Evolutionary conservation across 305 asterid genomes (phyloP), one percentile per base, ranked within the genome.

Genomic region (Fraxinus dipetala): DNA sequence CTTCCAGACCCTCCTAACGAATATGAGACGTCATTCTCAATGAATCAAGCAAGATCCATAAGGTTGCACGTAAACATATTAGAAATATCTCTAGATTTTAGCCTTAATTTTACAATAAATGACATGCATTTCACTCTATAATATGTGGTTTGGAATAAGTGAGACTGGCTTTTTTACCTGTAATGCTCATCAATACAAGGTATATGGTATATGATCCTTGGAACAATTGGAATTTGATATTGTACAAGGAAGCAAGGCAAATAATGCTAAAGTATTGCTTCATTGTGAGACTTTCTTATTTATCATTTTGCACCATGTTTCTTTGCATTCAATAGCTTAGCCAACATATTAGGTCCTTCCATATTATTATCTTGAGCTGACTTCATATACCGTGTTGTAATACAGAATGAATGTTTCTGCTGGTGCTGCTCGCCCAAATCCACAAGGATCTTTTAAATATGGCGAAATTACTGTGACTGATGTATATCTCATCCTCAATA

Each of bases 351-450:
- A 69, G 40, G 75, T 31, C 22, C 35, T 13, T 72, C 74, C 35
- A 31, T 77, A 28, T 30, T 14, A 56, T 77, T 30, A 35, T 80
- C 56, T 77, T 78, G 31, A 65, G 67, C 89, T 87, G 80, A 87
- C 31, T 82, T 63, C 83, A 75, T 43, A 61, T 65, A 72, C 83
- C 69, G 16, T 87, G 38, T 85, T 76, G 63, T 81, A 18, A 79
- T 79, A 54, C 84, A 94, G 98, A 87, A 89, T 89, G 97, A 95
- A 95, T 77, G 89, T 91, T 78, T 88, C 98, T 77, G 92, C 98
- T 89, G 92, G 97, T 72, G 98, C 97, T 69, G 98, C 98, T 67
- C 96, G 98, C 10, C 98, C 98, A 20, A 95, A 95, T 78, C 98
- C 98, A 34, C 98, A 95, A 85, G 98, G 98, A 79, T 95, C 98